Evolutionary conservation across 768 basidiomycete species (phyloP).

Genomic region (Punctularia strigosozonata): DNA sequence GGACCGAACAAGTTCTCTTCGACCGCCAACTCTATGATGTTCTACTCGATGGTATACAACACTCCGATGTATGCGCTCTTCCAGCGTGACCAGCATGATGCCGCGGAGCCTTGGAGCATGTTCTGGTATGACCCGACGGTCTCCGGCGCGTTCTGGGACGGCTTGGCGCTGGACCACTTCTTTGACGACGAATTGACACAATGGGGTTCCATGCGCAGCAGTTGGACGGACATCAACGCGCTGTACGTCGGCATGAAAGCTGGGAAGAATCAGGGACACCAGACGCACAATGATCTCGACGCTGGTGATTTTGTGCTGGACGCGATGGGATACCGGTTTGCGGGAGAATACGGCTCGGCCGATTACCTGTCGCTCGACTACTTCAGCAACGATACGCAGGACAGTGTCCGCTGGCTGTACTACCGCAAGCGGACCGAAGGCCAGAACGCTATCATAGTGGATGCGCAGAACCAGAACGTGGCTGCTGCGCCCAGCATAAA

Average conservation of each 20-base stretch:
- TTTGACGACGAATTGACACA: constrained; percentile 64
- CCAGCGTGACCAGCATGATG: constrained; percentile 75
- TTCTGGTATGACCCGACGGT: constrained; percentile 86
- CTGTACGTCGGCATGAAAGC: constrained; percentile 85
- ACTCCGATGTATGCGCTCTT: constrained; percentile 69
- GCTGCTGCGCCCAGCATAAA: constrained; percentile 43
- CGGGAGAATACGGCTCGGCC: constrained; percentile 85
- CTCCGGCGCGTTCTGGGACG: constrained; percentile 87
- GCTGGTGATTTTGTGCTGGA: constrained; percentile 93
- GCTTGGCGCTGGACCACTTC: constrained; percentile 67
- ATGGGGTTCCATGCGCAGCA: constrained; percentile 87
- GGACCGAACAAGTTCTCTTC: constrained; percentile 93
- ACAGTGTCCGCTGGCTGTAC: constrained; percentile 72
- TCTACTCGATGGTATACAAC: constrained; percentile 61
- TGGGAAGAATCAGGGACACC: constrained; percentile 68
- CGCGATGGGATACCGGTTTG: constrained; percentile 87
- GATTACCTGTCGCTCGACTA: constrained; percentile 72
- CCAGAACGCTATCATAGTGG: constrained; percentile 86
- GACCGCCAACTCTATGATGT: constrained; percentile 81
- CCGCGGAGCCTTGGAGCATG: constrained; percentile 50
- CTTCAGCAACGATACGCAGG: constrained; percentile 66
- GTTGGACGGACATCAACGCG: constrained; percentile 83
- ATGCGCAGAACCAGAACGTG: constrained; percentile 72
- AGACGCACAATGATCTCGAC: constrained; percentile 94
- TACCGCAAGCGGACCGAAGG: constrained; percentile 97